phyloP scores from a whole-genome alignment of 441 rosid species.

The Hypseocharis bilobata region DNA sequence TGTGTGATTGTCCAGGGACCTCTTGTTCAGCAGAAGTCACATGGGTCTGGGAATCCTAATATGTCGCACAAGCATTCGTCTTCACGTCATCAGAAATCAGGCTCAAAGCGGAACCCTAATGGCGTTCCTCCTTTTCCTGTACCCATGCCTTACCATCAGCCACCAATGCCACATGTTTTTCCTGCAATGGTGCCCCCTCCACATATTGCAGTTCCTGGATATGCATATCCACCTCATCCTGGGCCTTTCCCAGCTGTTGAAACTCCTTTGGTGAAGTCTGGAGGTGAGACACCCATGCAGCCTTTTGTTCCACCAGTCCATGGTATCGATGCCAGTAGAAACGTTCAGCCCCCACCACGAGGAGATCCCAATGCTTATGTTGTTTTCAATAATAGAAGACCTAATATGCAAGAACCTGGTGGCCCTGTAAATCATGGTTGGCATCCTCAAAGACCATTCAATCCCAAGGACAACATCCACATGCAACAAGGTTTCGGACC shows the following conservation, averaged over 20 bases:
- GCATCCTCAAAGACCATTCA: slow-evolving; percentile 56
- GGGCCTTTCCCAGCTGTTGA: slow-evolving; percentile 54
- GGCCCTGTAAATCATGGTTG: slow-evolving; percentile 42
- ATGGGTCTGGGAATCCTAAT: slow-evolving; percentile 48
- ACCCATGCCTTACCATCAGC: slow-evolving; percentile 49
- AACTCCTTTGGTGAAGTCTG: slow-evolving; percentile 48
- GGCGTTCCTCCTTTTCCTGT: slow-evolving; percentile 46
- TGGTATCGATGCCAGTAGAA: slow-evolving; percentile 29
- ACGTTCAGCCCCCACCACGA: slow-evolving; percentile 43
- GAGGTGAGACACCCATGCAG: slow-evolving; percentile 44
- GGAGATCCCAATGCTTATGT: slow-evolving; percentile 47
- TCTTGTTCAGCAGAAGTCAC: slow-evolving; percentile 42
- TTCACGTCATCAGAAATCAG: slow-evolving; percentile 50
- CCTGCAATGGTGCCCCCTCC: slow-evolving; percentile 59
- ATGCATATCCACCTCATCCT: slow-evolving; percentile 47
- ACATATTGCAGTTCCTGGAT: slow-evolving; percentile 54
- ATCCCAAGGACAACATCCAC: slow-evolving; percentile 43
- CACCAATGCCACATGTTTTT: slow-evolving; percentile 38
- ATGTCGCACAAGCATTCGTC: slow-evolving; percentile 42
- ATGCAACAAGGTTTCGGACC: slow-evolving; percentile 64
- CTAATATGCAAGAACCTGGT: slow-evolving; percentile 40
- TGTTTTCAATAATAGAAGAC: slow-evolving; percentile 40
- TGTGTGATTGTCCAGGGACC: slow-evolving; percentile 36
- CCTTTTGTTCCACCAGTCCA: slow-evolving; percentile 50
- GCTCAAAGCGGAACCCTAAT: slow-evolving; percentile 49